Percentiles rank a stretch among this genome's conserved stretches.
phyloP scores from a whole-genome alignment of 2,329 filamentous ascomycete species.

The Aspergillus caelatus region DNA sequence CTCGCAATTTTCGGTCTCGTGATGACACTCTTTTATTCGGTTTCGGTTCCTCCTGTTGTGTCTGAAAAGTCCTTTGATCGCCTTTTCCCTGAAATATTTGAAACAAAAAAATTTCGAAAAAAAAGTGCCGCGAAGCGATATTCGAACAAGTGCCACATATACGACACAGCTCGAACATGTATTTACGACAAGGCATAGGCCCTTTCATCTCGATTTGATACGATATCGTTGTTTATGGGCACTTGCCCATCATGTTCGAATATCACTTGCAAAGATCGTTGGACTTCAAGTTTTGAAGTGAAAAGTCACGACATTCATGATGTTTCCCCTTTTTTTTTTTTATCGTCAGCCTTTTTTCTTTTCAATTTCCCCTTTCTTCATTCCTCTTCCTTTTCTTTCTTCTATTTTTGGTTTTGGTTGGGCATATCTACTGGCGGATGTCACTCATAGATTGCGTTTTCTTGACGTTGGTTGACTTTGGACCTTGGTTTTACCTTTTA shows the following conservation, averaged over 20 bases:
- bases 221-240: conserved; percentile 19
- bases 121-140: conserved; percentile 29
- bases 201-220: conserved; percentile 18
- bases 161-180: conserved; percentile 17
- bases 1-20: conserved; percentile 26
- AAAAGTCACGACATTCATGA: conserved; percentile 43
- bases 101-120: conserved; percentile 37
- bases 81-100: conserved; percentile 30
- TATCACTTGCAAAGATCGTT: conserved; percentile 14
- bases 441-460: conserved; percentile 42
- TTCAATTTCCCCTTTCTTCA: not conserved
- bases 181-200: conserved; percentile 18
- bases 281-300: conserved; percentile 24
- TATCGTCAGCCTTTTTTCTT: not conserved
- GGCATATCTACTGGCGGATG: conserved; percentile 43
- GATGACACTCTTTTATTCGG: conserved; percentile 29
- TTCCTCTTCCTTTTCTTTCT: conserved; percentile 19
- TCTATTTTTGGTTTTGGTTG: conserved; percentile 32
- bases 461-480: conserved; percentile 33
- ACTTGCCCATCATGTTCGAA: conserved; percentile 22
- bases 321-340: conserved; percentile 36
- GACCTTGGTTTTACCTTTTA: conserved; percentile 32
- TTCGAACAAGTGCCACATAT: conserved; percentile 27
- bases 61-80: conserved; percentile 37
- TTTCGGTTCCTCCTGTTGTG: conserved; percentile 36